A percentile compares a stretch with the other conserved stretches of the same genome.
phyloP scores from a whole-genome alignment of 257 asterid genomes.

The Solanum pinnatisectum region DNA sequence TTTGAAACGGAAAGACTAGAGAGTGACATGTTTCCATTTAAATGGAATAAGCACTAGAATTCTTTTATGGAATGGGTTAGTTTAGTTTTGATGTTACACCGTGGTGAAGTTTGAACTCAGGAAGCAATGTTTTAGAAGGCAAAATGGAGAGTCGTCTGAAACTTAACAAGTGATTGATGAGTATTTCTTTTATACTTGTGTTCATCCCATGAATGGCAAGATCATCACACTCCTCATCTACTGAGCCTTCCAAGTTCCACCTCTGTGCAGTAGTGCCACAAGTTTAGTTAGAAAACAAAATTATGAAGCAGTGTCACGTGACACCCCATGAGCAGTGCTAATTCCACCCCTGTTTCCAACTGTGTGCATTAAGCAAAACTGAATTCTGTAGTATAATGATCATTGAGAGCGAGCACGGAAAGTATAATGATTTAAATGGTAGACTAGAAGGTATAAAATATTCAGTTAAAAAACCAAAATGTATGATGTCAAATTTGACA shows the following conservation, averaged over 20 bases:
- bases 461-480: not conserved
- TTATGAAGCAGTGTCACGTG: too few species aligned
- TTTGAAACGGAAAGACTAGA: not conserved
- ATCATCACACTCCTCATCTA: slow-evolving; percentile 63
- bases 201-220: slow-evolving; percentile 31
- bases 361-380: not conserved
- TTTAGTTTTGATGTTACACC: not conserved
- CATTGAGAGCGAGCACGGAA: slow-evolving; percentile 20
- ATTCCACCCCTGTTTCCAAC: not conserved
- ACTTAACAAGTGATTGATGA: not conserved
- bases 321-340: too few species aligned
- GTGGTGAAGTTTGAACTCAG: not conserved
- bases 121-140: not conserved
- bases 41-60: not conserved
- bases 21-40: not conserved
- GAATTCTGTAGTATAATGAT: not conserved
- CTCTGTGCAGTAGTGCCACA: not conserved
- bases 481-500: not conserved
- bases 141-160: not conserved
- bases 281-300: not conserved
- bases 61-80: not conserved
- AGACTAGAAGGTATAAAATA: not conserved
- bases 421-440: not conserved
- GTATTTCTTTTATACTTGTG: too few species aligned
- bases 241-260: not conserved